Conservation (phyloP, 441 rosid genomes). For the Populus hybrid region DNA sequence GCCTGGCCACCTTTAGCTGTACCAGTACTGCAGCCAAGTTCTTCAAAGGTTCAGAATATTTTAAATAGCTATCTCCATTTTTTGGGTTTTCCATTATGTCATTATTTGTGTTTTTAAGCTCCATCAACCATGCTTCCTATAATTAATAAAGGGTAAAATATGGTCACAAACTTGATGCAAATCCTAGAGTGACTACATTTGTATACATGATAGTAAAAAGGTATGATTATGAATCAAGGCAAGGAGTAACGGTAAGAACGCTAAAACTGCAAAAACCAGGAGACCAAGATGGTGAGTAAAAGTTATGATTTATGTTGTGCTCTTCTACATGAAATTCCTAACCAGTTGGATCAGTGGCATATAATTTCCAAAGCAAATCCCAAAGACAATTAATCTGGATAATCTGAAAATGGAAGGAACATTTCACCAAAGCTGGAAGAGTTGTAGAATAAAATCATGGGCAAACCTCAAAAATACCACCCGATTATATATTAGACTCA, state of each 20-base stretch:
- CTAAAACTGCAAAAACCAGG: neutral
- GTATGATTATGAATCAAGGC: neutral
- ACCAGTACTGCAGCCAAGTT: conserved; percentile 42
- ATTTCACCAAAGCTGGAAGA: neutral
- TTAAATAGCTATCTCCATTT: conserved; percentile 29
- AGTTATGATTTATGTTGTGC: neutral
- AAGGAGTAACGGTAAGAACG: neutral
- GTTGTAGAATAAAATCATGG: neutral
- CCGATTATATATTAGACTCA: too few relatives aligned
- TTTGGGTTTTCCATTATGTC: conserved; percentile 34
- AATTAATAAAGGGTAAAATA: conserved; percentile 3
- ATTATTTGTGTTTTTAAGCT: conserved; percentile 39
- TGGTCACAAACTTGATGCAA: conserved; percentile 4
- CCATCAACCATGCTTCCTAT: conserved; percentile 39
- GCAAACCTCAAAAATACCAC: neutral
- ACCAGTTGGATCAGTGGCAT: neutral
- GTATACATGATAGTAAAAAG: neutral
- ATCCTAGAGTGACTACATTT: neutral
- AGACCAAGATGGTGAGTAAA: neutral
- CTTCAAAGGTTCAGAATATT: conserved; percentile 44
- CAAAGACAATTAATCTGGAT: neutral
- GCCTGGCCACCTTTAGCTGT: conserved; percentile 47
- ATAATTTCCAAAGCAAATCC: neutral
- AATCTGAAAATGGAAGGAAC: neutral
- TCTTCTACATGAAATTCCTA: neutral